Percentiles rank a stretch among this genome's conserved stretches.
phyloP scores from a whole-genome alignment of 495 filamentous ascomycete genomes.

The Xylaria bambusicola region DNA sequence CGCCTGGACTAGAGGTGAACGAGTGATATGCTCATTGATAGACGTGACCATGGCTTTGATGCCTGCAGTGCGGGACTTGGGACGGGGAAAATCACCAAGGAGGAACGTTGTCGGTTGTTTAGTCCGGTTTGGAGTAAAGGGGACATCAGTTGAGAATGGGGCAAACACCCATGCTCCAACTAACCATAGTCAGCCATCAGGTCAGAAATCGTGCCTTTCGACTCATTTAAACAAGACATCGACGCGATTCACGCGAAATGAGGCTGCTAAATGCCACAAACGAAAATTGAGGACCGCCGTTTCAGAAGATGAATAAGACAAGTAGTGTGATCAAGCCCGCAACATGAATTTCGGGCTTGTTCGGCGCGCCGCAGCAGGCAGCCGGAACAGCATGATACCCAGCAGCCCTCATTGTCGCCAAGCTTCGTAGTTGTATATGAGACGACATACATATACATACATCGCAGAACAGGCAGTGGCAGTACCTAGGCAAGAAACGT shows the following conservation, averaged over 20 bases:
- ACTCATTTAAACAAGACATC: slow-evolving; percentile 15
- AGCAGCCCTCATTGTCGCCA: not conserved
- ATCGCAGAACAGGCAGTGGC: not conserved
- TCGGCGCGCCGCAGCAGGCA: slow-evolving; percentile 6
- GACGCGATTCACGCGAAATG: slow-evolving; percentile 9
- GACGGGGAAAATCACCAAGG: not conserved
- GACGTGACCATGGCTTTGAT: not conserved
- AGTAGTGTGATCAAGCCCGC: not conserved
- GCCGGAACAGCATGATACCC: not conserved
- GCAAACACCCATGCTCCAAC: slow-evolving; percentile 12
- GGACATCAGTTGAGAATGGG: slow-evolving; percentile 13
- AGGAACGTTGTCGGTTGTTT: not conserved
- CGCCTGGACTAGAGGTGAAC: slow-evolving; percentile 22
- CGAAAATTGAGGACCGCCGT: not conserved
- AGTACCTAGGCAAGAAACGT: too few species aligned
- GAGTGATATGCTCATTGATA: slow-evolving; percentile 27
- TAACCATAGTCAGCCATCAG: slow-evolving; percentile 7
- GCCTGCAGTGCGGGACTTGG: slow-evolving; percentile 6
- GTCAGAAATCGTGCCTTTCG: not conserved
- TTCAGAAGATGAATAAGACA: not conserved
- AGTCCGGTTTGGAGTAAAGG: slow-evolving; percentile 14
- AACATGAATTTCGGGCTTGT: not conserved
- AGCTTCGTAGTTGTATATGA: not conserved
- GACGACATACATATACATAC: not conserved
- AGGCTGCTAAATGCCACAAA: slow-evolving; percentile 1